phyloP scores from a whole-genome alignment of 1,284 basidiomycete genomes.

The Ceraceosorus guamensis region DNA sequence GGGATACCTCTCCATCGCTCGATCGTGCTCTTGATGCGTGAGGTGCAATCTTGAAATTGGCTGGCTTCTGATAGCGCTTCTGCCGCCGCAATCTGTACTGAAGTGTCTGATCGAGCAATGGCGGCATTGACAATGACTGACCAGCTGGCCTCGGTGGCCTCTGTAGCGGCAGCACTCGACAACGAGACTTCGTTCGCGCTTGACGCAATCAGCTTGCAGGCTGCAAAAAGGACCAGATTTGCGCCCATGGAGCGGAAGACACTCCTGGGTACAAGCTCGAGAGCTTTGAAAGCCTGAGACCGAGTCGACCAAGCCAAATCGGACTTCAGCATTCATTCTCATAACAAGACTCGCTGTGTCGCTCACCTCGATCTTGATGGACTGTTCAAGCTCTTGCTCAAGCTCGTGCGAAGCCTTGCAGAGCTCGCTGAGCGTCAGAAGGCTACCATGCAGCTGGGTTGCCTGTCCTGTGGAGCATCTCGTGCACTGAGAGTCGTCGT shows the following conservation, averaged over 20 bases:
- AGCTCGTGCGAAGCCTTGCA: conserved; percentile 50
- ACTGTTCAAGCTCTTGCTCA: conserved; percentile 17
- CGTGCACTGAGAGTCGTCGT: conserved; percentile 6
- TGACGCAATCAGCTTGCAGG: conserved; percentile 65
- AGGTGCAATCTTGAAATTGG: conserved; percentile 57
- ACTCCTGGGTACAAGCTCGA: conserved; percentile 57
- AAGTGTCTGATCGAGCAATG: conserved; percentile 60
- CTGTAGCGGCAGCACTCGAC: neutral
- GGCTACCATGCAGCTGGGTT: conserved; percentile 71
- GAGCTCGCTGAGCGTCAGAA: conserved; percentile 67
- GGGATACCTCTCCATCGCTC: conserved; percentile 58
- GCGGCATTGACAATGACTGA: conserved; percentile 63
- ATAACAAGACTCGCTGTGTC: neutral
- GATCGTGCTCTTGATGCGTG: conserved; percentile 42
- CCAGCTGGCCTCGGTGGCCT: conserved; percentile 52
- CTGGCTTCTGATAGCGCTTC: conserved; percentile 63
- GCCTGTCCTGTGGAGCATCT: conserved; percentile 63
- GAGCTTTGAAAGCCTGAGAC: conserved; percentile 52
- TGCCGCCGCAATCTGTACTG: conserved; percentile 69
- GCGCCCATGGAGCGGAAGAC: conserved; percentile 63
- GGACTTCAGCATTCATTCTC: no score
- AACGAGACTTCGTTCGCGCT: conserved; percentile 49
- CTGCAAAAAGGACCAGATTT: conserved; percentile 65
- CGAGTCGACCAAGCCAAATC: no score
- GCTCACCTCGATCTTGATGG: neutral